Evolutionary conservation across 176 grass and related monocot genomes (phyloP).

Genomic region (Paspalum notatum): DNA sequence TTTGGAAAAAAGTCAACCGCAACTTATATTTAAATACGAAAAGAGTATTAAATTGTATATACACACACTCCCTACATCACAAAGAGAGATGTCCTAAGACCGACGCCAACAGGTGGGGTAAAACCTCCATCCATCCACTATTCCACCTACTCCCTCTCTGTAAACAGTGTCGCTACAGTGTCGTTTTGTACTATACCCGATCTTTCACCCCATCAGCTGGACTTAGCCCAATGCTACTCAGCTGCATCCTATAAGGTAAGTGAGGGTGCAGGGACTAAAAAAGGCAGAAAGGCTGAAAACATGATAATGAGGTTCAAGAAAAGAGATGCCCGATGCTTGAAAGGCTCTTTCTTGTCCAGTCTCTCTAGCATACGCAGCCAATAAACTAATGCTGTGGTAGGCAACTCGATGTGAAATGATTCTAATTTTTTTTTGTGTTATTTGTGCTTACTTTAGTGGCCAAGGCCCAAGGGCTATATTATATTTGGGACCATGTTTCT

Average conservation of each 20-base stretch:
- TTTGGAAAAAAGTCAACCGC: no score
- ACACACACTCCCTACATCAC: no score
- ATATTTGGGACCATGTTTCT: slow-evolving; percentile 47
- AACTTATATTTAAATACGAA: no score
- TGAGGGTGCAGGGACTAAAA: slow-evolving; percentile 20
- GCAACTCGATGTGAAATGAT: slow-evolving; percentile 42
- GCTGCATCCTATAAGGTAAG: slow-evolving; percentile 22
- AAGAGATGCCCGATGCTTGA: slow-evolving; percentile 50
- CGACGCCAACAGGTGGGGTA: no score
- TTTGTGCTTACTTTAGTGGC: slow-evolving; percentile 42
- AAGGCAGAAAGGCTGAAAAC: slow-evolving; percentile 46
- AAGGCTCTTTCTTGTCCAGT: slow-evolving; percentile 52
- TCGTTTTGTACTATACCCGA: no score
- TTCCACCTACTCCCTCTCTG: no score
- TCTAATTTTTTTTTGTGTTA: slow-evolving; percentile 31
- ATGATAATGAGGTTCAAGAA: slow-evolving; percentile 55
- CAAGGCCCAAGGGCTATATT: slow-evolving; percentile 28
- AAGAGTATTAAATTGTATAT: no score
- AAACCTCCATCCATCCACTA: no score
- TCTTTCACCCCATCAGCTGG: no score
- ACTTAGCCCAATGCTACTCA: no score
- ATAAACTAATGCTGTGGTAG: slow-evolving; percentile 51
- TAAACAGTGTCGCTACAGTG: no score
- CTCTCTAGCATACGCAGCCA: slow-evolving; percentile 27
- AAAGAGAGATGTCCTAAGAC: no score